These are phyloP conservation scores for Plenodomus biglobosus DNA, from an alignment of 2,329 filamentous ascomycete genomes.

Conservation along the genomic window DNA sequence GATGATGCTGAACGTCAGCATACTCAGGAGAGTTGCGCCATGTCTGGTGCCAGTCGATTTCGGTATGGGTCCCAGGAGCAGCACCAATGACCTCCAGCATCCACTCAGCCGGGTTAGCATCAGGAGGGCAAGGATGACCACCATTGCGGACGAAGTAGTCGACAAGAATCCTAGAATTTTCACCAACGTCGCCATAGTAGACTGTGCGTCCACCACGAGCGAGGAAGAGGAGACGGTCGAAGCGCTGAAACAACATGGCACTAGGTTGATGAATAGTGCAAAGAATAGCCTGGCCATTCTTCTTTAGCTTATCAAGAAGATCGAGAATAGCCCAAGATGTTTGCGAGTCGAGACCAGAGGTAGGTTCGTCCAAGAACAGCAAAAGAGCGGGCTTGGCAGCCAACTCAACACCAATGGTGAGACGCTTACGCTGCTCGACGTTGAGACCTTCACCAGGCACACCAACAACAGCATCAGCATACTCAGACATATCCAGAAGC, in stretches of 20 bases:
- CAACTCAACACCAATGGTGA: constrained; percentile 95
- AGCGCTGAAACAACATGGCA: constrained; percentile 90
- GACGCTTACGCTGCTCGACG: constrained; percentile 68
- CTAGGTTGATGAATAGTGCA: constrained; percentile 98
- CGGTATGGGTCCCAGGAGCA: constrained; percentile 52
- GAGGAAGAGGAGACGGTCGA: constrained; percentile 78
- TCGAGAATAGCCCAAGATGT: constrained; percentile 91
- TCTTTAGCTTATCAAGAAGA: constrained; percentile 84
- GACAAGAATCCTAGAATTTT: constrained; percentile 67
- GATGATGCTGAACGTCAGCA: constrained; percentile 48
- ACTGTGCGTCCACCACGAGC: constrained; percentile 75
- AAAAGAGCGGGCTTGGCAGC: constrained; percentile 87
- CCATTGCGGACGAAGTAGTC: constrained; percentile 77
- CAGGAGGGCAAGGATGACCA: constrained; percentile 62
- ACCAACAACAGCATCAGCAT: constrained; percentile 87
- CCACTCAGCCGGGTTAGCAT: constrained; percentile 81
- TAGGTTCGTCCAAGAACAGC: constrained; percentile 92
- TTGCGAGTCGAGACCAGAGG: constrained; percentile 89
- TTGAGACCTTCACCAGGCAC: constrained; percentile 79
- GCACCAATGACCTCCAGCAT: constrained; percentile 65
- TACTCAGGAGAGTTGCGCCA: constrained; percentile 55
- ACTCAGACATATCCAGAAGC: constrained; percentile 85
- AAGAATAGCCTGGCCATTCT: constrained; percentile 81
- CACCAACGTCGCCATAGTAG: constrained; percentile 78
- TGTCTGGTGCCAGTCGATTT: constrained; percentile 54